A percentile compares a stretch with the other conserved stretches of the same genome.
Conservation (phyloP, 257 asterid species). For the Solanum paucissectum region DNA sequence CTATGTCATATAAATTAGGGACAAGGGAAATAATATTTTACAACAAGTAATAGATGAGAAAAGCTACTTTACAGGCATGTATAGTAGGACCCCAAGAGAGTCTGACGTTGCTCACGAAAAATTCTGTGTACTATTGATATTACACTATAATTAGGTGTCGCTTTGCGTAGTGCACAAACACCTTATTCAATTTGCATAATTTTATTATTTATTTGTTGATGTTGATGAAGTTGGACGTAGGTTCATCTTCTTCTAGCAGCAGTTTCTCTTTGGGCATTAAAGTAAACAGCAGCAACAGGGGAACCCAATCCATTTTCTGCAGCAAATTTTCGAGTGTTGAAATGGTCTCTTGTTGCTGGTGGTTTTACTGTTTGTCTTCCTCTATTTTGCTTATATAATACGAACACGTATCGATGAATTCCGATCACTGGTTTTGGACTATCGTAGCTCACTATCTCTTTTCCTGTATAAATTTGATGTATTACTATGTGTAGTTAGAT, state of each 20-base stretch:
- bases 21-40: no score
- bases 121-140: neutral
- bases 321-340: slow-evolving; percentile 53
- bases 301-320: slow-evolving; percentile 47
- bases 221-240: neutral
- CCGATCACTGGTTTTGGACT: slow-evolving; percentile 71
- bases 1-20: neutral
- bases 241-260: slow-evolving; percentile 72
- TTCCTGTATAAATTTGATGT: slow-evolving; percentile 26
- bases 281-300: slow-evolving; percentile 72
- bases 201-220: neutral
- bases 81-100: no score
- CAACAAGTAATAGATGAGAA: neutral
- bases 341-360: slow-evolving; percentile 49
- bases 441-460: slow-evolving; percentile 61
- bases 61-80: neutral
- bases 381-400: slow-evolving; percentile 54
- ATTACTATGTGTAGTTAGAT: neutral
- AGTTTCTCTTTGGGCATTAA: slow-evolving; percentile 89
- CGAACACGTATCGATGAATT: slow-evolving; percentile 67
- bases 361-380: slow-evolving; percentile 42
- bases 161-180: neutral
- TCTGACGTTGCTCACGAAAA: neutral
- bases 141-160: neutral
- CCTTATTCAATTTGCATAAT: neutral